Evolutionary conservation across 179 eudicot species (phyloP).

Genomic region (Carnegiea gigantea): DNA sequence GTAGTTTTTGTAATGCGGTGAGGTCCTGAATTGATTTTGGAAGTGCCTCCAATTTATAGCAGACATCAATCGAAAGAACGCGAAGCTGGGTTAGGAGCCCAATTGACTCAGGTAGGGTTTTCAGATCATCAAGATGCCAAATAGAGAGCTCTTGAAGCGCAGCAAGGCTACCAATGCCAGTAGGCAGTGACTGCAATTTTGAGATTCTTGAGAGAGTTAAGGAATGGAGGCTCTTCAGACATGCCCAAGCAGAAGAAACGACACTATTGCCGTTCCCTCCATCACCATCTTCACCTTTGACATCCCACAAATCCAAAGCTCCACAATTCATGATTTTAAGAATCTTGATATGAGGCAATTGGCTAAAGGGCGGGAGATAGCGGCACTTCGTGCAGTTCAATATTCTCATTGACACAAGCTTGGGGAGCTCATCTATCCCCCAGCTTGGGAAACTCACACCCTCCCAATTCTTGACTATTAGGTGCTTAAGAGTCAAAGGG

Average conservation of each 20-base stretch:
- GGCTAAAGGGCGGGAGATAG: neutral
- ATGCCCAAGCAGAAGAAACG: constrained; percentile 3
- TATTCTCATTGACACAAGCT: constrained; percentile 1
- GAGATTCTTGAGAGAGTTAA: neutral
- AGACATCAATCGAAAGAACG: neutral
- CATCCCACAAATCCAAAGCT: constrained; percentile 5
- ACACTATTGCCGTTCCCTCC: neutral
- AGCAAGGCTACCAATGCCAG: neutral
- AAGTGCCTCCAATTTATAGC: neutral
- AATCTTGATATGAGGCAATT: neutral
- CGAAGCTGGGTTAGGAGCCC: neutral
- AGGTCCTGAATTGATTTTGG: constrained; percentile 2
- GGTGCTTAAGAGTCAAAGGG: neutral
- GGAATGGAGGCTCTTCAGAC: constrained; percentile 2
- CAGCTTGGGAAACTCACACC: neutral
- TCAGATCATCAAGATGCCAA: neutral
- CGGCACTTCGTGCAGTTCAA: neutral
- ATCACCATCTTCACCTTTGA: neutral
- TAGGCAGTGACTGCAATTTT: constrained; percentile 8
- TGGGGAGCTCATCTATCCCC: neutral
- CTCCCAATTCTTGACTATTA: neutral
- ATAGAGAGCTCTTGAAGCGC: neutral
- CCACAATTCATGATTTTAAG: constrained; percentile 8
- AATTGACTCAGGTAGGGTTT: neutral
- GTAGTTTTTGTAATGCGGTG: neutral